Evolutionary conservation across 2,329 filamentous ascomycete species (phyloP), one percentile per base, ranked within the genome.

Genomic region (Chaetomium sp.): DNA sequence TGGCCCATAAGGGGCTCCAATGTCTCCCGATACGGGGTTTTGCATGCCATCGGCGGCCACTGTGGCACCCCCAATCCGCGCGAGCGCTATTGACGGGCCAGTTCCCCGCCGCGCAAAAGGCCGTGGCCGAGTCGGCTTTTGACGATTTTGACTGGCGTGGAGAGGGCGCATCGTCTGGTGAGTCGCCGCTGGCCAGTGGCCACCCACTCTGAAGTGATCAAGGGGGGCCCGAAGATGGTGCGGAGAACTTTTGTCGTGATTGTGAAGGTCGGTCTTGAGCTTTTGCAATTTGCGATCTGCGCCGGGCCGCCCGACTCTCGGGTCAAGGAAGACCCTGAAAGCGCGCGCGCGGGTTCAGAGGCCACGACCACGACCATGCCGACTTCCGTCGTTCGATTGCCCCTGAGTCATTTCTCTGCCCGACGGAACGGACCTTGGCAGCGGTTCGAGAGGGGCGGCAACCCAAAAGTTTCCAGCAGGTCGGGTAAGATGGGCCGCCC

Each of bases 401-500:
- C 19, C 49, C 37, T 44, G 50, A 35, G 37, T 35, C 54, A 53
- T 48, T 43, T 49, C 19, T 33, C 12, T 48, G 32, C 49, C 45
- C 35, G 50, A 42, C n/a, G 41, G 49, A 14, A 45, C 19, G n/a
- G 41, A 36, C 11, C 44, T 49, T 52, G 54, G 54, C 54, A 49
- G 48, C 19, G 10, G 32, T 35, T 7, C 14, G 37, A 37, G 37
- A n/a, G 48, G 19, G 19, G 19, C 19, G 19, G 19, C 19, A 27
- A 4, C 36, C 10, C 49, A 27, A 35, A 38, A 33, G 32, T 27
- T 41, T n/a, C 19, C 19, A 11, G 32, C 32, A 7, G 35, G 11
- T 7, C 3, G 6, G 27, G 37, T 34, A 45, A 9, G 42, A 32
- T 27, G 19, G 19, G 19, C 19, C 19, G 19, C 19, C 19, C 19